These are phyloP conservation scores for Hyaloperonospora arabidopsidis DNA, from an alignment of 352 stramenopile genomes.

Conservation along the genomic window DNA sequence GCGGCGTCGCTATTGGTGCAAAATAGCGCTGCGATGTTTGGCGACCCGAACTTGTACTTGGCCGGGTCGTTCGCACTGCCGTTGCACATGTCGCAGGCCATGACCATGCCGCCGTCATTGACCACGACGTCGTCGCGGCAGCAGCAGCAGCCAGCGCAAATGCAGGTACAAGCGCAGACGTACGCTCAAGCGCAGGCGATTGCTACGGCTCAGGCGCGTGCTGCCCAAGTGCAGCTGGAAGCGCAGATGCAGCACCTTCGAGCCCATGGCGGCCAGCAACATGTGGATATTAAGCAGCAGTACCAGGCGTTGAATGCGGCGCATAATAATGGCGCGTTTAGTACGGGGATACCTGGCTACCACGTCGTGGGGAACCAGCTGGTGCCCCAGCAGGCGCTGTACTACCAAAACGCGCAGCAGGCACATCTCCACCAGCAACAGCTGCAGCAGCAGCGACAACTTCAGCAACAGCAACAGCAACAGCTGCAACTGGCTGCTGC, in stretches of 20 bases:
- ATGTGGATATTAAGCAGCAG: slow-evolving; percentile 45
- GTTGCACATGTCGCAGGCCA: slow-evolving; percentile 41
- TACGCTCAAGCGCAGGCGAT: slow-evolving; percentile 31
- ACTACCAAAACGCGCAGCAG: slow-evolving; percentile 44
- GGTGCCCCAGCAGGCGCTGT: slow-evolving; percentile 45
- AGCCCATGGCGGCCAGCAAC: slow-evolving; percentile 30
- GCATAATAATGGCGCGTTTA: slow-evolving; percentile 39
- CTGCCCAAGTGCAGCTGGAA: slow-evolving; percentile 40
- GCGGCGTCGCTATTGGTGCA: slow-evolving; percentile 45
- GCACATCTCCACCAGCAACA: slow-evolving; percentile 38
- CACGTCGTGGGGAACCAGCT: slow-evolving; percentile 62
- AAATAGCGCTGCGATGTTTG: slow-evolving; percentile 49
- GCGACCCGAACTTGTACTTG: slow-evolving; percentile 58
- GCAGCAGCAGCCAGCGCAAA: slow-evolving; percentile 42
- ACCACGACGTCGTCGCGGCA: slow-evolving; percentile 29
- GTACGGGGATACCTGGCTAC: slow-evolving; percentile 43
- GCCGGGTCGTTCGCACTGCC: slow-evolving; percentile 47
- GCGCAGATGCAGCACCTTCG: slow-evolving; percentile 37
- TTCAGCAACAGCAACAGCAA: slow-evolving; percentile 33
- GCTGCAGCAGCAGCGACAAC: slow-evolving; percentile 40
- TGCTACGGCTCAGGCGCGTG: slow-evolving; percentile 36
- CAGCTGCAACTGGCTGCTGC: slow-evolving; percentile 39
- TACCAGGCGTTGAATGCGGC: slow-evolving; percentile 50
- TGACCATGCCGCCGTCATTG: slow-evolving; percentile 50
- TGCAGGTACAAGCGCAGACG: slow-evolving; percentile 28